Evolutionary conservation across 371 early-diverging fungal species (phyloP), one percentile per base, ranked within the genome.

Genomic region (Mucor plumbeus): DNA sequence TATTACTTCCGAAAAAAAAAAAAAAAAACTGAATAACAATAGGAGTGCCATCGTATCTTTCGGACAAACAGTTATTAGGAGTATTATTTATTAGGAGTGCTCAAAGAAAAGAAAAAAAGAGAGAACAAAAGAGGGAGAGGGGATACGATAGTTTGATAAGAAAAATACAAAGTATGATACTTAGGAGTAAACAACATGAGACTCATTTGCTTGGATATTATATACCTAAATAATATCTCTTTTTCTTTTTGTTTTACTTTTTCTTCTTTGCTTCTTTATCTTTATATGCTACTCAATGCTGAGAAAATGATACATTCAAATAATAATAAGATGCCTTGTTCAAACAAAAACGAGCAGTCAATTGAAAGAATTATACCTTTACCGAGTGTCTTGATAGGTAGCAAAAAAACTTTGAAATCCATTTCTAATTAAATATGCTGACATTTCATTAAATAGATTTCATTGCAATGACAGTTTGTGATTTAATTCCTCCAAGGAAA

Each of bases 341-440:
- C 50, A 26, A 34, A 17, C 35, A 61, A 61, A 14, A 33, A 47
- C 15, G 31, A 59, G 14, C 50, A 43, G 19, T 10, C 19, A 5
- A 50, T 62, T 3, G 50, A 62, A 21, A 62, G 60, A 21, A 54
- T 67, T 7, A 64, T 41, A 19, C 47, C 56, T 17, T 48, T 67
- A 17, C 71, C 71, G 17, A 67, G 67, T 19, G 64, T 71, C 9
- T 44, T 71, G n/a, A 71, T 71, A n/a, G 71, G 71, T 71, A 59
- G n/a, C n/a, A n/a, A n/a, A 40, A 35, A 34, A 36, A 33, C 33
- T 17, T 21, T 21, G n/a, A 6, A 7, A 7, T 21, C 10, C 21
- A 4, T 1, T 9, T 11, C 8, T 48, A 8, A 3, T 6, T 19
- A 19, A 38, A 9, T 38, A 17, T 11, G 5, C 50, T 50, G 50